Base-by-base conservation (phyloP, 106 monocot species). In the Dendrobium huoshanense region DNA sequence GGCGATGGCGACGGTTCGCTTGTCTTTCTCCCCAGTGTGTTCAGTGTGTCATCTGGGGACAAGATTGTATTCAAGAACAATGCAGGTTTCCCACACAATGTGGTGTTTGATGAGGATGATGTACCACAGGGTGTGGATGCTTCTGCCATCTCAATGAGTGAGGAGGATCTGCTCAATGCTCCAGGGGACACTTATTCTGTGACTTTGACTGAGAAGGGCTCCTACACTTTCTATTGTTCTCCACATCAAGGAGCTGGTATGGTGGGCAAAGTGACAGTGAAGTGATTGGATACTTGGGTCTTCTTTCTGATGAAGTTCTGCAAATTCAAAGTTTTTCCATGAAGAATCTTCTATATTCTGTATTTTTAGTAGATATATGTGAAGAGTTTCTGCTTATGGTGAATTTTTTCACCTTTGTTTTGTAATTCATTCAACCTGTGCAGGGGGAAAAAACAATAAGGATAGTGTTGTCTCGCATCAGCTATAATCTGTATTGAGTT, bases 221-320 rank as follows among this genome's bases (percentile, higher is more conserved):
- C 80, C 37, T 97, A 97, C 87, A 70, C 74, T 72, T 88, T 94
- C 89, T 94, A 92, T 85, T 96, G 96, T 73, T 33, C 91, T 4
- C 96, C 96, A 17, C 96, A 96, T 87, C 90, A 90, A 81, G 92
- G 92, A 19, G 97, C 94, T 25, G 97, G 97, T 0, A 97, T 97
- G 97, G 89, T 84, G 0, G 98, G 98, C 9, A 91, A 88, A n/a
- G 88, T 98, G 11, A 91, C 92, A 48, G 98, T 98, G 58, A 89
- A 92, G 25, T 98, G 74, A 74, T 72, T 64, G 20, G 20, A 17
- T 17, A 17, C 5, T 17, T 19, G 58, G 58, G 13, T 58, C 58
- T 20, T 20, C 58, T 17, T 58, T 11, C 16, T 45, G 45, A 45
- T 45, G 6, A 9, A 45, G 45, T 45, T 45, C 45, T 45, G 45